Base-by-base conservation (phyloP, 2,329 filamentous ascomycete genomes). In the Fusarium euwallaceae region DNA sequence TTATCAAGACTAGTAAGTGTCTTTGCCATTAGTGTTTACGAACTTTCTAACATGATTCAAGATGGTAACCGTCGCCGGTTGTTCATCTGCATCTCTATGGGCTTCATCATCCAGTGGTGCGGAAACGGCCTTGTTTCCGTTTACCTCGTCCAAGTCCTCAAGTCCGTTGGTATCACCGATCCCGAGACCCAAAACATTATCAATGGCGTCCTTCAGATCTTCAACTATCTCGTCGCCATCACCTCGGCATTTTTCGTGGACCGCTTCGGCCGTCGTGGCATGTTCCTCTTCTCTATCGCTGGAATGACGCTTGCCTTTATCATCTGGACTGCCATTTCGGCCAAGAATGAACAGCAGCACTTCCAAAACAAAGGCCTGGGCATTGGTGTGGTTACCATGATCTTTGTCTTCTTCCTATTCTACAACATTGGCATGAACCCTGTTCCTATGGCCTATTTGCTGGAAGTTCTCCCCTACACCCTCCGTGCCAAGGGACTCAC, bases 401-500 rank as follows among this genome's bases (percentile, higher is more conserved):
- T 82, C 37, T 70, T 72, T 32, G 8, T 70, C n/a, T 72, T 72
- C 69, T 78, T 83, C 12, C 83, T 85, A 4, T 83, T 82, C 74
- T 89, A 88, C 79, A 88, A 88, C 70, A 82, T 88, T 60, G 87
- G 85, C 29, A 88, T 88, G 80, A 88, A 88, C 67, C 85, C 87
- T 7, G 80, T 89, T 34, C 87, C 86, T 0, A 70, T 71, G 61
- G 76, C 86, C 4, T 89, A 88, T 78, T 81, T 89, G 0, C 81
- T 88, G 39, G 88, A 90, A 69, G 76, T 89, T 1, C 86, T 88
- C 75, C 88, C 88, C 1, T 89, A 85, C 76, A 82, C 84, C 3
- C 84, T 87, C 60, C 85, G 88, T 29, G 84, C 87, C 11, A 87
- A 87, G 73, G 87, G 88, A 76, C 84, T 89, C 53, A 74, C 77